Evolutionary conservation across 108 stramenopile genomes (phyloP).

Genomic region (Schizochytrium sp.): DNA sequence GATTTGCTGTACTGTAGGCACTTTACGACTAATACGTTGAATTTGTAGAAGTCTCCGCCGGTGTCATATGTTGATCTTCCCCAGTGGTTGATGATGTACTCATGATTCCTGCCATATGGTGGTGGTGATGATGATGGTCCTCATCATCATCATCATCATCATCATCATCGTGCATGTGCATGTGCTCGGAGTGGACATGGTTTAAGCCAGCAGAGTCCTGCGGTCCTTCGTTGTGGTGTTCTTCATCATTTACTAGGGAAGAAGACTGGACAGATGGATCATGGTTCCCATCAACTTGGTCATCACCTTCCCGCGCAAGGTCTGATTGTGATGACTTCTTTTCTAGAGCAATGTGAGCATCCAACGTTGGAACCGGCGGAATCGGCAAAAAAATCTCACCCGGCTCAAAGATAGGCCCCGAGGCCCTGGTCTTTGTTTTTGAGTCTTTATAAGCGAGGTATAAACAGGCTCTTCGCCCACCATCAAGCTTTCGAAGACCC

Average conservation of each 20-base stretch:
- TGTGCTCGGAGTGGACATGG: neutral
- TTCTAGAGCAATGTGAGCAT: neutral
- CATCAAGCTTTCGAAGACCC: slow-evolving; percentile 34
- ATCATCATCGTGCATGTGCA: neutral
- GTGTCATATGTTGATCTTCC: neutral
- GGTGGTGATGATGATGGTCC: neutral
- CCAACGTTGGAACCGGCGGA: neutral
- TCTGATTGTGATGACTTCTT: neutral
- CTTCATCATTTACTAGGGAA: neutral
- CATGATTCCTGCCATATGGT: neutral
- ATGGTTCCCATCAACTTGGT: neutral
- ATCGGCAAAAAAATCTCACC: neutral
- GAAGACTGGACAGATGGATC: neutral
- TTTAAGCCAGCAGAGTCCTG: neutral
- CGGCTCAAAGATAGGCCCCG: neutral
- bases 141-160: slow-evolving; percentile 15
- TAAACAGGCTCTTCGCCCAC: neutral
- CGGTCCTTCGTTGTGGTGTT: neutral
- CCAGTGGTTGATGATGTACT: neutral
- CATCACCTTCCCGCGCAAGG: neutral
- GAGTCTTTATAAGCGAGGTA: neutral
- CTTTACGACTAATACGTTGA: neutral
- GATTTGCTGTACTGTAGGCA: too few relatives aligned
- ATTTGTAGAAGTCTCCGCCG: neutral
- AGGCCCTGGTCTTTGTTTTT: neutral